Conservation (phyloP, 768 basidiomycete genomes). For the Crepidotus variabilis region DNA sequence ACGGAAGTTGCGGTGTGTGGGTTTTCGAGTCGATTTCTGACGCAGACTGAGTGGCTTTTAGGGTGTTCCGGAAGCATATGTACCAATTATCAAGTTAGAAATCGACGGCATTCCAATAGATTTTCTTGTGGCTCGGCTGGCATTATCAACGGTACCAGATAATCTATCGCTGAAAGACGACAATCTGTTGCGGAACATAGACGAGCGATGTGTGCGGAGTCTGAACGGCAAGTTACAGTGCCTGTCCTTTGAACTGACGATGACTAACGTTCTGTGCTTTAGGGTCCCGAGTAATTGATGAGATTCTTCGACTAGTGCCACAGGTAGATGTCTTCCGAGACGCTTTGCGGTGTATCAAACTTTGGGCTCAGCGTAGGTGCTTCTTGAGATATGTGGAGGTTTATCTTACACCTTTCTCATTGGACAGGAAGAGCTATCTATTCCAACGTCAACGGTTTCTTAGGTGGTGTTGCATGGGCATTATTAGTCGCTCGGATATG, state of each 20-base stretch:
- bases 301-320: conserved; percentile 92
- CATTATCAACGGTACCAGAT: conserved; percentile 85
- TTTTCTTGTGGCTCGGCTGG: conserved; percentile 88
- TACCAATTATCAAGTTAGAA: conserved; percentile 91
- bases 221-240: conserved; percentile 60
- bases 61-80: conserved; percentile 96
- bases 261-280: conserved; percentile 10
- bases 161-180: conserved; percentile 89
- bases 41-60: conserved; percentile 26
- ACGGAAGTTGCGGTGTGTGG: conserved; percentile 83
- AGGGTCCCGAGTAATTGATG: conserved; percentile 96
- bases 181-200: conserved; percentile 85
- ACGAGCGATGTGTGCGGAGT: conserved; percentile 94
- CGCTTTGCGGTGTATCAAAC: conserved; percentile 90
- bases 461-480: conserved; percentile 98
- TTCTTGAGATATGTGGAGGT: background rate
- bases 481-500: conserved; percentile 99
- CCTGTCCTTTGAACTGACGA: conserved; percentile 7
- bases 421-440: conserved; percentile 91
- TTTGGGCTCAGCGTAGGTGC: conserved; percentile 91
- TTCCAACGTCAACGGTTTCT: conserved; percentile 96
- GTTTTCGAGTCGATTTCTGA: background rate
- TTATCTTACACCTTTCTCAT: background rate
- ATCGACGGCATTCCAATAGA: conserved; percentile 92
- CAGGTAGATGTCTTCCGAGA: conserved; percentile 94